phyloP scores from a whole-genome alignment of 352 stramenopile species.

The Lagenidium giganteum region DNA sequence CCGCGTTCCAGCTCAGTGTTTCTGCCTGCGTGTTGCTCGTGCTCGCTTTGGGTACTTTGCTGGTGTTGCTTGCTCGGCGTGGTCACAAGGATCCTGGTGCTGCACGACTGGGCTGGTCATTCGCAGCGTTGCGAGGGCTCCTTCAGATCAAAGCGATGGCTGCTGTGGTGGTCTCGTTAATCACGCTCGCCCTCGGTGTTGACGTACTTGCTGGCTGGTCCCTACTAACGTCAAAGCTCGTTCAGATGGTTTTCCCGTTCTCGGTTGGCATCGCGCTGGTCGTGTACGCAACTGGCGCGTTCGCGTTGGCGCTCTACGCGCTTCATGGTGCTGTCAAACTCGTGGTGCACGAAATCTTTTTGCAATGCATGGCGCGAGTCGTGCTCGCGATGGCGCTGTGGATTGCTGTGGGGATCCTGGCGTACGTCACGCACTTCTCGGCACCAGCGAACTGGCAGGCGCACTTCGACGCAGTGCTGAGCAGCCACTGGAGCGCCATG shows the following conservation, averaged over 20 bases:
- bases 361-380: conserved; percentile 18
- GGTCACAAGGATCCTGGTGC: too few relatives aligned
- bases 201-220: conserved; percentile 31
- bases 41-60: too few relatives aligned
- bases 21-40: too few relatives aligned
- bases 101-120: too few relatives aligned
- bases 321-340: conserved; percentile 23
- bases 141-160: not conserved
- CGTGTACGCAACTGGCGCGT: conserved; percentile 17
- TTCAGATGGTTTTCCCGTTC: conserved; percentile 40
- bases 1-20: too few relatives aligned
- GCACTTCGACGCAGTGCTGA: conserved; percentile 26
- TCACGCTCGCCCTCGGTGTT: conserved; percentile 24
- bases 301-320: conserved; percentile 33
- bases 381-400: conserved; percentile 20
- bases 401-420: conserved; percentile 22
- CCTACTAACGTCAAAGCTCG: conserved; percentile 38
- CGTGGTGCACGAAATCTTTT: conserved; percentile 37
- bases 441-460: conserved; percentile 20
- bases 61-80: too few relatives aligned
- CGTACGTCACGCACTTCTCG: conserved; percentile 32
- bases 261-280: conserved; percentile 31
- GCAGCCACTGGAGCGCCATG: conserved; percentile 34
- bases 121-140: too few relatives aligned
- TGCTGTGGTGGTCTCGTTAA: conserved; percentile 20